Conservation (phyloP, 306 rosid genomes). For the Neltuma alba region DNA sequence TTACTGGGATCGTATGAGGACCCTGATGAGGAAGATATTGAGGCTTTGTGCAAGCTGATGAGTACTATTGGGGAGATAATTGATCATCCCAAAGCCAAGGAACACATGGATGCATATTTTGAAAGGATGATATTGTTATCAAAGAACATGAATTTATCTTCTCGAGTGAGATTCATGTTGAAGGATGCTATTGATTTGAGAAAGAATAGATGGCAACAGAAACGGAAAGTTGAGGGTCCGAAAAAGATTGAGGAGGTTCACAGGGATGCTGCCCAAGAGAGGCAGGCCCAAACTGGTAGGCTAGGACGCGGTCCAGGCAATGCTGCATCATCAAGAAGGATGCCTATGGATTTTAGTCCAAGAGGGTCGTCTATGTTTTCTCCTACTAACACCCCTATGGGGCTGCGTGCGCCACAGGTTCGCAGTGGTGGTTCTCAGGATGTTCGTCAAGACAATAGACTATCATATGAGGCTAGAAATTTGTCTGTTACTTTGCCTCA, state of each 20-base stretch:
- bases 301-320: conserved; percentile 68
- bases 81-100: conserved; percentile 92
- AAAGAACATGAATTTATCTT: conserved; percentile 78
- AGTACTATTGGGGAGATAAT: conserved; percentile 98
- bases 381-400: conserved; percentile 63
- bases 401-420: conserved; percentile 66
- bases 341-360: conserved; percentile 65
- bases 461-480: conserved; percentile 67
- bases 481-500: conserved; percentile 66
- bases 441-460: conserved; percentile 72
- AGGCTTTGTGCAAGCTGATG: conserved; percentile 94
- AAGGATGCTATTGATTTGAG: conserved; percentile 87
- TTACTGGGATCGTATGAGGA: conserved; percentile 76
- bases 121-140: conserved; percentile 69
- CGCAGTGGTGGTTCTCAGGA: conserved; percentile 83
- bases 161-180: conserved; percentile 97
- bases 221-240: conserved; percentile 97
- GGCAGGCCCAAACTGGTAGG: conserved; percentile 87
- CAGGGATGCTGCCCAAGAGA: conserved; percentile 96
- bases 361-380: conserved; percentile 68
- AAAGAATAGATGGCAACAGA: conserved; percentile 90
- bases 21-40: conserved; percentile 96
- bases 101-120: conserved; percentile 82
- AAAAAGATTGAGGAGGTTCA: conserved; percentile 98
- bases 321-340: conserved; percentile 70